These are phyloP conservation scores for Pleurotus eryngii DNA, from an alignment of 768 basidiomycete genomes.

Conservation along the genomic window DNA sequence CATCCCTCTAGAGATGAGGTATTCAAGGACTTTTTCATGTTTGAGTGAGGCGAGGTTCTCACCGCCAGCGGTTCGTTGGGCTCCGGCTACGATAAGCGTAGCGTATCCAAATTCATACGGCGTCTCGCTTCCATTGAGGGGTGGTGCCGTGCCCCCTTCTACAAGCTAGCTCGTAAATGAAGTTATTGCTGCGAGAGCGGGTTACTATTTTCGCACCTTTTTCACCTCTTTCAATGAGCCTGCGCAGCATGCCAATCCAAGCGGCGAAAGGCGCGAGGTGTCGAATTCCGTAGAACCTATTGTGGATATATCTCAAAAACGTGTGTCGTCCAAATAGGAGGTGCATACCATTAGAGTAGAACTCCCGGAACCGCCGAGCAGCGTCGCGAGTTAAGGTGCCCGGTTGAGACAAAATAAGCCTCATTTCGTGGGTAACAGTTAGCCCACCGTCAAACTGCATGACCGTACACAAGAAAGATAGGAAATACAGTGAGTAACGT, in stretches of 20 bases:
- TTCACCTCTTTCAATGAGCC: conserved; percentile 20
- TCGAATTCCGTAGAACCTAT: conserved; percentile 17
- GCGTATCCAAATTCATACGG: conserved; percentile 41
- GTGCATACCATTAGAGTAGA: conserved; percentile 24
- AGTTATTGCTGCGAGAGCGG: too few species aligned
- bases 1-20: conserved; percentile 38
- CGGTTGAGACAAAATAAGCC: conserved; percentile 21
- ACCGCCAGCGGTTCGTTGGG: conserved; percentile 26
- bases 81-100: conserved; percentile 35
- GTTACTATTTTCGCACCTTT: conserved; percentile 13
- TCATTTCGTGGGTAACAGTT: conserved; percentile 24
- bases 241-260: conserved; percentile 24
- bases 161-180: conserved; percentile 17
- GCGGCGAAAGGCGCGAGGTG: conserved; percentile 20
- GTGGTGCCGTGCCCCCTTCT: conserved; percentile 29
- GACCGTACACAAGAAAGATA: neutral
- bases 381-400: conserved; percentile 23
- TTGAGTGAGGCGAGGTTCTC: conserved; percentile 14
- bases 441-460: conserved; percentile 22
- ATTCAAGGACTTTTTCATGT: conserved; percentile 34
- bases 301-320: neutral
- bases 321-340: neutral
- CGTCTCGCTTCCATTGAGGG: conserved; percentile 38
- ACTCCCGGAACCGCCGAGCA: conserved; percentile 23
- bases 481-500: too few species aligned